These are phyloP conservation scores for Ogataea wickerhamii DNA, from an alignment of 805 yeast species.

Conservation along the genomic window DNA sequence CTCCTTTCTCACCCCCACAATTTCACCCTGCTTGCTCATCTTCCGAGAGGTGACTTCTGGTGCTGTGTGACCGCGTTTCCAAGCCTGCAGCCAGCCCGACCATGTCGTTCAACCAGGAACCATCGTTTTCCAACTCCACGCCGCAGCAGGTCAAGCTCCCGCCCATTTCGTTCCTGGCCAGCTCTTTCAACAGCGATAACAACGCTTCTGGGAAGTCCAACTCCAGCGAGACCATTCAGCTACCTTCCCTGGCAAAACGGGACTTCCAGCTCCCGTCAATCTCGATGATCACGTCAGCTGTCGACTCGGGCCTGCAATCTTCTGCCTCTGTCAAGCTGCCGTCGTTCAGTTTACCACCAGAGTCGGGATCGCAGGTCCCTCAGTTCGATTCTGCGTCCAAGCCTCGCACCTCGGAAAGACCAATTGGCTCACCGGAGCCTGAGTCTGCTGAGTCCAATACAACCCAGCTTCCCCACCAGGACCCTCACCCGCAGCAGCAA, in stretches of 20 bases:
- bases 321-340: constrained; percentile 17
- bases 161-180: constrained; percentile 26
- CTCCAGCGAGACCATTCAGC: constrained; percentile 2
- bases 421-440: not conserved
- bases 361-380: not conserved
- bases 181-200: constrained; percentile 5
- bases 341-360: constrained; percentile 8
- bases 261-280: constrained; percentile 38
- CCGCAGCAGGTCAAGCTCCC: constrained; percentile 21
- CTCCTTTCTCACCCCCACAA: too few relatives aligned
- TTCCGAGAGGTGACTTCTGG: too few relatives aligned
- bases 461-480: not conserved
- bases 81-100: not conserved
- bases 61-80: too few relatives aligned
- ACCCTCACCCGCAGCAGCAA: constrained; percentile 10
- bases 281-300: constrained; percentile 28
- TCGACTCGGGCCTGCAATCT: not conserved
- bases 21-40: too few relatives aligned
- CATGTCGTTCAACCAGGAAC: constrained; percentile 1
- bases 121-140: not conserved
- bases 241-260: constrained; percentile 7
- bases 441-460: not conserved
- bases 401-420: not conserved
- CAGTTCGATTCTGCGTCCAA: not conserved
- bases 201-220: not conserved